phyloP scores from a whole-genome alignment of 1,284 basidiomycete species.

The Puccinia coronata region DNA sequence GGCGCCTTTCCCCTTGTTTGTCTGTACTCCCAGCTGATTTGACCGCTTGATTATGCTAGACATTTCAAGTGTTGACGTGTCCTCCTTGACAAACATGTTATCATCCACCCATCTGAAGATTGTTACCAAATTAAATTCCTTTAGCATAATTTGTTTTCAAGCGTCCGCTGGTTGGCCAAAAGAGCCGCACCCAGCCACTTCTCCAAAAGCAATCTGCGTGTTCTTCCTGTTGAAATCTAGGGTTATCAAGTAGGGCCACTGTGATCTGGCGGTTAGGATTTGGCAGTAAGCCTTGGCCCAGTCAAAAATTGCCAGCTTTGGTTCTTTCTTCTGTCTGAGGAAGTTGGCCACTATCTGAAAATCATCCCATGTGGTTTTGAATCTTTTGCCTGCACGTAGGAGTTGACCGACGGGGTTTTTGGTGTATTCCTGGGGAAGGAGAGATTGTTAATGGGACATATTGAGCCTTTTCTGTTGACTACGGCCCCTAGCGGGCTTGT shows the following conservation, averaged over 20 bases:
- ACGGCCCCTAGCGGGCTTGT: too few relatives aligned
- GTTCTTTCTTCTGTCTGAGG: not conserved
- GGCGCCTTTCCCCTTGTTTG: not conserved
- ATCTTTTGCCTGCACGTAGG: not conserved
- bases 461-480: too few relatives aligned
- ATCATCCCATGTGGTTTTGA: not conserved
- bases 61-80: not conserved
- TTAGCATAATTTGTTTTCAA: not conserved
- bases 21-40: not conserved
- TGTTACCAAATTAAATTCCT: not conserved
- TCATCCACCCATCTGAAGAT: slow-evolving; percentile 25
- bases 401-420: not conserved
- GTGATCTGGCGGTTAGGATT: not conserved
- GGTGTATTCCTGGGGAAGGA: not conserved
- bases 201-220: not conserved
- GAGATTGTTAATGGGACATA: not conserved
- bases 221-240: not conserved
- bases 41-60: not conserved
- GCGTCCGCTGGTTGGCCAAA: slow-evolving; percentile 1
- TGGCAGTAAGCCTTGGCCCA: too few relatives aligned
- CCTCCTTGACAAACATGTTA: not conserved
- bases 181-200: not conserved
- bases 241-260: not conserved
- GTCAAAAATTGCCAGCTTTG: not conserved
- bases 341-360: not conserved